Evolutionary conservation across 1,284 basidiomycete genomes (phyloP), one percentile per base, ranked within the genome.

Genomic region (Malassezia equina): DNA sequence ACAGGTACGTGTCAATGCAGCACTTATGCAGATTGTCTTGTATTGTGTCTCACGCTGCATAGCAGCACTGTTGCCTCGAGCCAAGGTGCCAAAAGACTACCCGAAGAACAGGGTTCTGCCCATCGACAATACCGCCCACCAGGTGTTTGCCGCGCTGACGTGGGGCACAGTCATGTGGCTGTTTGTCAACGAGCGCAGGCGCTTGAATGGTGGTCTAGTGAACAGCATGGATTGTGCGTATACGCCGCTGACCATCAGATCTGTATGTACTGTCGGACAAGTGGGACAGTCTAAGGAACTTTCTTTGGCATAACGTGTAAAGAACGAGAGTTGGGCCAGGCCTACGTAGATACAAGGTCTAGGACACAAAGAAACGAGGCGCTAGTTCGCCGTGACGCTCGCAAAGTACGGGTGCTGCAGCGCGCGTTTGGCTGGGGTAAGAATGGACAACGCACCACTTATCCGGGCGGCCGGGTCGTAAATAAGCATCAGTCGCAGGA

Each of bases 101-200:
- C 69, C 69, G 7, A 47, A 61, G 28, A 62, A 63, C 27, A 66
- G 64, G 51, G 69, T 75, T 9, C 65, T 63, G 29, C 68, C 76
- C 9, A 73, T 76, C 79, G 83, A 76, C 74, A 77, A 85, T 36
- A 79, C 81, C 24, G 84, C 88, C 69, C 96, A 95, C 77, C 83
- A 87, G 2, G 73, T 86, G 29, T 90, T 95, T 66, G 88, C 93
- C 2, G 88, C 91, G 0, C 63, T 95, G 28, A 83, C 85, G 32
- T 98, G 93, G 93, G 93, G 89, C 33, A 80, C 84, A n/a, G 90
- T 94, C 44, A 96, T 98, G 93, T 98, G 86, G 82, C 79, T 94
- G 59, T 96, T 93, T 80, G 80, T 84, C 66, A 81, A 93, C 75
- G 79, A 83, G 28, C 83, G 88, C 42, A 84, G 95, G 77, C 85